phyloP scores from a whole-genome alignment of 2,329 filamentous ascomycete genomes.

The Dendrostoma leiphaemia region DNA sequence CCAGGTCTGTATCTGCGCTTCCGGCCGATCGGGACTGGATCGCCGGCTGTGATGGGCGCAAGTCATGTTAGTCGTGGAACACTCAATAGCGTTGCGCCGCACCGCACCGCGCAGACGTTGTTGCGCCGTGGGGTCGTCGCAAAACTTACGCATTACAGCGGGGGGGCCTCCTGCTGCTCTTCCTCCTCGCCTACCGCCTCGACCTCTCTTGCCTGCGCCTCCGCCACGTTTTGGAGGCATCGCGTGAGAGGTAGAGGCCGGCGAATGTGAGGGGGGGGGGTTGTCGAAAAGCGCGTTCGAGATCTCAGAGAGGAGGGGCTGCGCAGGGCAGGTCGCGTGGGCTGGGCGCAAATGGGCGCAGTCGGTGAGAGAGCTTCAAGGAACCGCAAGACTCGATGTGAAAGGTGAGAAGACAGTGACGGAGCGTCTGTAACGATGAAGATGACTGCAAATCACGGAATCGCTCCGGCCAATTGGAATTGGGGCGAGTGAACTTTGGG shows the following conservation, averaged over 20 bases:
- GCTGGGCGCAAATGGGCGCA: slow-evolving; percentile 12
- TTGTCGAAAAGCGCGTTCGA: background rate
- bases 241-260: background rate
- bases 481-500: background rate
- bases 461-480: background rate
- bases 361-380: background rate
- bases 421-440: background rate
- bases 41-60: slow-evolving; percentile 59
- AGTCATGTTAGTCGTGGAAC: slow-evolving; percentile 24
- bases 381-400: background rate
- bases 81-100: background rate
- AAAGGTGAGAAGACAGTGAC: background rate
- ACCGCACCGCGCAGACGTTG: no score
- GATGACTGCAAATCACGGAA: background rate
- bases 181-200: background rate
- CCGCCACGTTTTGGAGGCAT: background rate
- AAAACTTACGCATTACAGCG: slow-evolving; percentile 41
- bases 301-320: background rate
- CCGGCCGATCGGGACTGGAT: slow-evolving; percentile 63
- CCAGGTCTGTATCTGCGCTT: slow-evolving; percentile 71
- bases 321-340: slow-evolving; percentile 8
- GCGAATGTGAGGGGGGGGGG: background rate
- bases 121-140: background rate
- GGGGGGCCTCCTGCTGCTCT: slow-evolving; percentile 36
- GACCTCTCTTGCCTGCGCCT: background rate